phyloP scores from a whole-genome alignment of 176 grass and related monocot species.

The Aegilops tauschii region DNA sequence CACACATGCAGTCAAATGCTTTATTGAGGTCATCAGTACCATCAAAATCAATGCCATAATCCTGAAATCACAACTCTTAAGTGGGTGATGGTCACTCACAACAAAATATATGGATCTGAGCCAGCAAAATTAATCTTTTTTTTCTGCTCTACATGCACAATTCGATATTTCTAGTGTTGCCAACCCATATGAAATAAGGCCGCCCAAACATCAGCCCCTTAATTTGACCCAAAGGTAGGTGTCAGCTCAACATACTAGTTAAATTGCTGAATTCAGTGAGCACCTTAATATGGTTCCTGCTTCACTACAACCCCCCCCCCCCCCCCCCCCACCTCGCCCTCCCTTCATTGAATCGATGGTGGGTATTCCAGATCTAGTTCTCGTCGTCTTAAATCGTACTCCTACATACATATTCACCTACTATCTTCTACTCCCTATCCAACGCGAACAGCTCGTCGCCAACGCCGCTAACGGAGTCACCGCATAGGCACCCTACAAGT shows the following conservation, averaged over 20 bases:
- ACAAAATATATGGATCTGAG: not conserved
- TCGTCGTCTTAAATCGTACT: too few species aligned
- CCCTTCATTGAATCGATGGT: too few species aligned
- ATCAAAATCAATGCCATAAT: constrained; percentile 41
- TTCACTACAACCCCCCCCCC: too few species aligned
- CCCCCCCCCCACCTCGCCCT: too few species aligned
- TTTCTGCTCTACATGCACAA: not conserved
- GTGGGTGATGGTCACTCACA: not conserved
- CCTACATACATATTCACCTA: too few species aligned
- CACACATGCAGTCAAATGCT: constrained; percentile 39
- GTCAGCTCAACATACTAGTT: not conserved
- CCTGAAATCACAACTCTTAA: constrained; percentile 24
- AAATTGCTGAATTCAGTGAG: not conserved
- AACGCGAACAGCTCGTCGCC: too few species aligned
- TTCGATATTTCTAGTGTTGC: not conserved
- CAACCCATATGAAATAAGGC: not conserved
- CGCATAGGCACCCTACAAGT: too few species aligned
- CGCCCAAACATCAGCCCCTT: not conserved
- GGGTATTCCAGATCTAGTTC: too few species aligned
- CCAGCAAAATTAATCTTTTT: not conserved
- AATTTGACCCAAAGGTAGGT: not conserved
- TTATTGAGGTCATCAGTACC: not conserved
- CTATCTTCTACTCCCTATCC: too few species aligned
- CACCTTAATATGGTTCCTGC: not conserved
- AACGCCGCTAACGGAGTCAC: too few species aligned